Conservation (phyloP, 2,329 filamentous ascomycete genomes). For the Alternaria novae-zelandiae region DNA sequence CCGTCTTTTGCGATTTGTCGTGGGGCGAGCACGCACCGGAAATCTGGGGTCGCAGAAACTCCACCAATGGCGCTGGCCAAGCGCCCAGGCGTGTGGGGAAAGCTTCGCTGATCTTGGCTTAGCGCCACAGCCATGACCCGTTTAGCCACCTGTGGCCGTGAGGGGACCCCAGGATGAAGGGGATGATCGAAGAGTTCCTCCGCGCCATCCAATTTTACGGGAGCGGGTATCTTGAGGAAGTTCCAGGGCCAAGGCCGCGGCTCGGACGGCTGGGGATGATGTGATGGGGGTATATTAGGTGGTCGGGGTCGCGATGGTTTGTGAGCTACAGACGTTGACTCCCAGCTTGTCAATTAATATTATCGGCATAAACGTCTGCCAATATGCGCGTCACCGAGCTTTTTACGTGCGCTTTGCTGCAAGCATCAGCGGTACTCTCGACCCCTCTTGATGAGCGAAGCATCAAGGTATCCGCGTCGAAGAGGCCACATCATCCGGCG, state of each 20-base stretch:
- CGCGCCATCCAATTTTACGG: constrained; percentile 12
- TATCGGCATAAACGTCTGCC: background rate
- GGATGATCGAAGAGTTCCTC: constrained; percentile 23
- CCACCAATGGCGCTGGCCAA: constrained; percentile 33
- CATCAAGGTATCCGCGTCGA: constrained; percentile 19
- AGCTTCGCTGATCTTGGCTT: constrained; percentile 21
- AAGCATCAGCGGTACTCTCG: constrained; percentile 30
- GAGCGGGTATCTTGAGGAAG: constrained; percentile 5
- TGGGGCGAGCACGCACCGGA: background rate
- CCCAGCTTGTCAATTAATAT: background rate
- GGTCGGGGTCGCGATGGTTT: background rate
- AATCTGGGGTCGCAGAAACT: constrained; percentile 18
- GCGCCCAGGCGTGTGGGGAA: constrained; percentile 12
- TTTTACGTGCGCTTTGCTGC: constrained; percentile 31
- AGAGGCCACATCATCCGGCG: constrained; percentile 43
- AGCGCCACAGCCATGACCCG: constrained; percentile 10
- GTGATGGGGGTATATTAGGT: constrained; percentile 25
- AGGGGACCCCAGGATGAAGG: constrained; percentile 16
- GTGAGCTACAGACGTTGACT: constrained; percentile 1
- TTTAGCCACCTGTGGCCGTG: constrained; percentile 25
- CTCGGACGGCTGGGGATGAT: constrained; percentile 6
- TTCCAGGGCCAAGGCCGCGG: constrained; percentile 7
- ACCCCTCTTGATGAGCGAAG: constrained; percentile 23
- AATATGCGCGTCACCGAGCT: constrained; percentile 37
- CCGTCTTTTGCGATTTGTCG: background rate